Evolutionary conservation across 495 filamentous ascomycete species (phyloP).

Genomic region (Aspergillus saccharolyticus): DNA sequence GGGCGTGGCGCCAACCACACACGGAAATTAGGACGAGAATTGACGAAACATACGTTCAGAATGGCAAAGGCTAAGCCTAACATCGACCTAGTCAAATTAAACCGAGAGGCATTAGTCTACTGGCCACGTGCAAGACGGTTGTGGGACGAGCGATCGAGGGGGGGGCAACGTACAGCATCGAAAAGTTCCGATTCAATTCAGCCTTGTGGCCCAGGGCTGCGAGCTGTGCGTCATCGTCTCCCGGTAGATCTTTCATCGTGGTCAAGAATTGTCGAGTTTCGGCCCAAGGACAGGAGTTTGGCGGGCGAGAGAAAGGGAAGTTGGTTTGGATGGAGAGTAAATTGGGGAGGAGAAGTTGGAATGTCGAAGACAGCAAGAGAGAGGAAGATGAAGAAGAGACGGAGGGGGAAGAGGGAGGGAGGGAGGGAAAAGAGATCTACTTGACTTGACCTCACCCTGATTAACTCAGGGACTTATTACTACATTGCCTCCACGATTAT

Average conservation of each 20-base stretch:
- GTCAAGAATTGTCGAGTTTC: conserved; percentile 6
- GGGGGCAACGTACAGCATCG: conserved; percentile 35
- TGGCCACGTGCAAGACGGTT: conserved; percentile 6
- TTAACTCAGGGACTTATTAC: not conserved
- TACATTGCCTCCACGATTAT: not conserved
- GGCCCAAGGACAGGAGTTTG: not conserved
- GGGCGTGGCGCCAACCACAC: not conserved
- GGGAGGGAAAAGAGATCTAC: too few species aligned
- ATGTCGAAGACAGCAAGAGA: conserved; percentile 2
- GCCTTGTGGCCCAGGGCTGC: conserved; percentile 62
- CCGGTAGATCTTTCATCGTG: conserved; percentile 21
- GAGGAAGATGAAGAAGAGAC: not conserved
- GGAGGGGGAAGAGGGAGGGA: not conserved
- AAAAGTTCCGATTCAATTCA: conserved; percentile 57
- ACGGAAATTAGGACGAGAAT: not conserved
- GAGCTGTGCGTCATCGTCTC: conserved; percentile 48
- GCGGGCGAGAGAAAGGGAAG: conserved; percentile 1
- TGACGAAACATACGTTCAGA: conserved; percentile 37
- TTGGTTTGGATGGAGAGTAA: not conserved
- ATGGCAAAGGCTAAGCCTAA: conserved; percentile 52
- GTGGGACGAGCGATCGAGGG: not conserved
- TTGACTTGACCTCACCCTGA: too few species aligned
- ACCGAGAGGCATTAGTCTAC: conserved; percentile 2
- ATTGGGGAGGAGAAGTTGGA: too few species aligned
- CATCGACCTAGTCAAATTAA: conserved; percentile 36